Conservation (phyloP, 2,329 filamentous ascomycete genomes). For the Calonectria pteridis region DNA sequence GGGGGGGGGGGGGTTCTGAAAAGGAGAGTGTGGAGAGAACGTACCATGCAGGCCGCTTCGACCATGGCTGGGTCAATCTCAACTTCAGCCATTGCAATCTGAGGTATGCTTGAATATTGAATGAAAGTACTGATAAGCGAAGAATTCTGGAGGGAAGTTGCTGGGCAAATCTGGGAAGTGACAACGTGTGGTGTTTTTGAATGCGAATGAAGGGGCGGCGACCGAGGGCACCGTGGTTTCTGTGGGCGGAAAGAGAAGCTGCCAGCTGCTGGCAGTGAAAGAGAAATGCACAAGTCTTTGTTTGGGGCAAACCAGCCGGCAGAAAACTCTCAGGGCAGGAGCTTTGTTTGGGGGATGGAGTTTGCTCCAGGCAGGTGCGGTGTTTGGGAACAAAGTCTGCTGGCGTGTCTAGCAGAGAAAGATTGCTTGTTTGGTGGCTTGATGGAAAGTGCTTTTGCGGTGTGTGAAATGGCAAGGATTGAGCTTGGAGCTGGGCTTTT, state of each 20-base stretch:
- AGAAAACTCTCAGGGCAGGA: not conserved
- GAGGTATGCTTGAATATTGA: not conserved
- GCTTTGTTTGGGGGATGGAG: not conserved
- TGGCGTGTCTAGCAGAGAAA: not conserved
- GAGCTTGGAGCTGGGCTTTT: not conserved
- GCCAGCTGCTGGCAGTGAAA: not conserved
- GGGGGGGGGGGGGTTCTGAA: not conserved
- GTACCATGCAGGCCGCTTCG: conserved; percentile 36
- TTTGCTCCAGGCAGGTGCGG: not conserved
- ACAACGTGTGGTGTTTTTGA: conserved; percentile 1
- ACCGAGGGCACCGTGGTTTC: not conserved
- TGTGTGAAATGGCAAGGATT: not conserved
- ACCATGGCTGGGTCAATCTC: conserved; percentile 14
- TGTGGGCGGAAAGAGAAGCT: not conserved
- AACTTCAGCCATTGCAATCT: conserved; percentile 30
- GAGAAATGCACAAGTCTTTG: not conserved
- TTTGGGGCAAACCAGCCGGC: not conserved
- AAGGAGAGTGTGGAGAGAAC: not conserved
- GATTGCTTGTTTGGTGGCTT: not conserved
- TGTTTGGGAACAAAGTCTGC: not conserved
- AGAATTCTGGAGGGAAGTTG: not conserved
- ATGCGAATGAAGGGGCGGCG: not conserved
- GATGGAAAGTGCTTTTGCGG: too few species aligned
- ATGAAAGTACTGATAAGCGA: too few species aligned
- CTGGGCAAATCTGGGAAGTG: not conserved